Conservation (phyloP, 2,329 filamentous ascomycete genomes). For the Talaromyces sp. region DNA sequence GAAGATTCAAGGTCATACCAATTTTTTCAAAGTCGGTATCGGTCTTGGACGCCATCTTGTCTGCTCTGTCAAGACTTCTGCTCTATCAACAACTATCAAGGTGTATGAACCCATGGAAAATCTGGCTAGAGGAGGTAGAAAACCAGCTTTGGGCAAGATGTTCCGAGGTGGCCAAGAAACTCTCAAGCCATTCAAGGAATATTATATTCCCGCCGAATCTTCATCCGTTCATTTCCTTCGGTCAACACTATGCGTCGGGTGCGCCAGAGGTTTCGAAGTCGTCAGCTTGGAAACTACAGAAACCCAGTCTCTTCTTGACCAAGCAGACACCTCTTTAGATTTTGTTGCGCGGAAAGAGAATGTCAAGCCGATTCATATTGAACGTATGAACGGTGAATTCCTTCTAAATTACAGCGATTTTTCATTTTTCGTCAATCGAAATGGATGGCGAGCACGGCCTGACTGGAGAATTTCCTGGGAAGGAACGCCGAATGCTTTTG, state of each 20-base stretch:
- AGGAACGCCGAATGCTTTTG: constrained; percentile 84
- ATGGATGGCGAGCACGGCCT: constrained; percentile 90
- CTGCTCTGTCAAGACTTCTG: constrained; percentile 91
- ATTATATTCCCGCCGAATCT: constrained; percentile 98
- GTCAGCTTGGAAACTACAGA: constrained; percentile 96
- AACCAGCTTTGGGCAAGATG: constrained; percentile 92
- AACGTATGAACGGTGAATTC: constrained; percentile 94
- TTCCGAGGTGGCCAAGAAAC: constrained; percentile 91
- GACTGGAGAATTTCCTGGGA: constrained; percentile 99
- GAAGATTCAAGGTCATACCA: constrained; percentile 95
- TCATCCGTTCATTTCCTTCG: constrained; percentile 96
- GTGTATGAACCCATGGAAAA: constrained; percentile 98
- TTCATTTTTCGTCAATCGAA: constrained; percentile 98
- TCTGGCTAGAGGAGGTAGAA: constrained; percentile 89
- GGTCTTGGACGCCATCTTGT: constrained; percentile 91
- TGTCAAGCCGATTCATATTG: constrained; percentile 92
- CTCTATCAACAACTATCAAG: constrained; percentile 92
- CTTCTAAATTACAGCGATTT: constrained; percentile 97
- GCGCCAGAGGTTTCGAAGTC: constrained; percentile 92
- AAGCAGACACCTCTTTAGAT: constrained; percentile 95
- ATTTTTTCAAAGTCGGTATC: constrained; percentile 97
- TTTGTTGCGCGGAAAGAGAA: constrained; percentile 93
- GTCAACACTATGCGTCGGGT: constrained; percentile 93
- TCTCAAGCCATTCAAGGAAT: constrained; percentile 88
- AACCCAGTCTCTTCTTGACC: constrained; percentile 91